A percentile compares a stretch with the other conserved stretches of the same genome.
These are phyloP conservation scores for Mycena olivaceomarginata DNA, from an alignment of 768 basidiomycete genomes.

Conservation along the genomic window DNA sequence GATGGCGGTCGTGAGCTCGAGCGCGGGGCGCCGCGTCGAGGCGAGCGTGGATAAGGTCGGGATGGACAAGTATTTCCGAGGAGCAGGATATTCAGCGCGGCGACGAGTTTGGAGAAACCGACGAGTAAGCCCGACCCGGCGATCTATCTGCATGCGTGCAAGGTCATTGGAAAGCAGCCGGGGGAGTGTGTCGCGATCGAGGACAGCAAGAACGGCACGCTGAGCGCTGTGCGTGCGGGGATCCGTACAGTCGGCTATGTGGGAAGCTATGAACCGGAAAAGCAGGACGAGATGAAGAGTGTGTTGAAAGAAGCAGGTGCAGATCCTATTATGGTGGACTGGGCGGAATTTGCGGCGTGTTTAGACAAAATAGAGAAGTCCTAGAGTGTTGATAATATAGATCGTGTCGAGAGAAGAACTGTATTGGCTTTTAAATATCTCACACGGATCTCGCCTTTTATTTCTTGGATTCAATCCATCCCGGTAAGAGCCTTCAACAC, in stretches of 20 bases:
- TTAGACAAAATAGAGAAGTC: slow-evolving; percentile 41
- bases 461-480: too few species aligned
- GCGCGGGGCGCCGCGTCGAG: slow-evolving; percentile 47
- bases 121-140: slow-evolving; percentile 52
- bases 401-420: too few species aligned
- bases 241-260: slow-evolving; percentile 48
- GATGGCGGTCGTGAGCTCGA: slow-evolving; percentile 49
- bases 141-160: slow-evolving; percentile 50
- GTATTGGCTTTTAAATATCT: too few species aligned
- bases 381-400: slow-evolving; percentile 3
- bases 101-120: slow-evolving; percentile 48
- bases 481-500: too few species aligned
- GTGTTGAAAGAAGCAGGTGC: slow-evolving; percentile 44
- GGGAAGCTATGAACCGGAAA: slow-evolving; percentile 46
- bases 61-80: slow-evolving; percentile 43
- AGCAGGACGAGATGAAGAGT: slow-evolving; percentile 47
- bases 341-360: slow-evolving; percentile 45
- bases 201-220: slow-evolving; percentile 48
- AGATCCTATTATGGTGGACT: slow-evolving; percentile 46
- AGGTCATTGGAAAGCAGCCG: slow-evolving; percentile 44
- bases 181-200: slow-evolving; percentile 48
- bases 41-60: slow-evolving; percentile 48
- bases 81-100: slow-evolving; percentile 48
- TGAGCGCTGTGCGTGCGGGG: slow-evolving; percentile 47
- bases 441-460: too few species aligned